phyloP scores from a whole-genome alignment of 371 early-diverging fungal genomes.

The Batkoa obscura region DNA sequence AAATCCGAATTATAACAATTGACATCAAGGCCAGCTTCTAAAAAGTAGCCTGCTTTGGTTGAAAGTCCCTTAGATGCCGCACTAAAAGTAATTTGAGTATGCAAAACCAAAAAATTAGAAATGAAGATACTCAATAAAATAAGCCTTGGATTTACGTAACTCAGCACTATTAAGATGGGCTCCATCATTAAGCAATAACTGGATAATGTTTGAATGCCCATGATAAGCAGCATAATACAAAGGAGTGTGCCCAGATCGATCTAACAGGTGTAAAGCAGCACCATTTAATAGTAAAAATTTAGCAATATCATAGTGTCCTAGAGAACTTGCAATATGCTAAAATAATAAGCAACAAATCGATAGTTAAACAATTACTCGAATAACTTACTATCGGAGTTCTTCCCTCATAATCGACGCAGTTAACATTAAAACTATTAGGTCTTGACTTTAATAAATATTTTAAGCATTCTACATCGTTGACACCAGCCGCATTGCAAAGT shows the following conservation, averaged over 20 bases:
- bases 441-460: slow-evolving; percentile 25
- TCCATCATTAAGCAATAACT: slow-evolving; percentile 57
- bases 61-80: slow-evolving; percentile 29
- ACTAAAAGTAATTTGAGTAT: slow-evolving; percentile 12
- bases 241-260: slow-evolving; percentile 74
- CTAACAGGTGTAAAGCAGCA: slow-evolving; percentile 82
- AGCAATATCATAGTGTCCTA: slow-evolving; percentile 46
- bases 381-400: slow-evolving; percentile 36
- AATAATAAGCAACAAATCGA: not conserved
- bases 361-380: not conserved
- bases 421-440: slow-evolving; percentile 25
- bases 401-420: slow-evolving; percentile 75
- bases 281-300: slow-evolving; percentile 64
- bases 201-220: slow-evolving; percentile 33
- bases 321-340: slow-evolving; percentile 63
- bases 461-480: slow-evolving; percentile 65
- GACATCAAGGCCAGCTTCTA: slow-evolving; percentile 34
- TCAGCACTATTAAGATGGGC: slow-evolving; percentile 77
- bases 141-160: slow-evolving; percentile 28
- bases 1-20: slow-evolving; percentile 26
- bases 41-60: slow-evolving; percentile 22
- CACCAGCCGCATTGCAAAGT: slow-evolving; percentile 72
- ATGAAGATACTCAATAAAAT: not conserved
- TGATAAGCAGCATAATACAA: slow-evolving; percentile 59
- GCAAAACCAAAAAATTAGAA: not conserved